These are phyloP conservation scores for Xylaria hypoxylon DNA, from an alignment of 2,329 filamentous ascomycete genomes.

Conservation along the genomic window DNA sequence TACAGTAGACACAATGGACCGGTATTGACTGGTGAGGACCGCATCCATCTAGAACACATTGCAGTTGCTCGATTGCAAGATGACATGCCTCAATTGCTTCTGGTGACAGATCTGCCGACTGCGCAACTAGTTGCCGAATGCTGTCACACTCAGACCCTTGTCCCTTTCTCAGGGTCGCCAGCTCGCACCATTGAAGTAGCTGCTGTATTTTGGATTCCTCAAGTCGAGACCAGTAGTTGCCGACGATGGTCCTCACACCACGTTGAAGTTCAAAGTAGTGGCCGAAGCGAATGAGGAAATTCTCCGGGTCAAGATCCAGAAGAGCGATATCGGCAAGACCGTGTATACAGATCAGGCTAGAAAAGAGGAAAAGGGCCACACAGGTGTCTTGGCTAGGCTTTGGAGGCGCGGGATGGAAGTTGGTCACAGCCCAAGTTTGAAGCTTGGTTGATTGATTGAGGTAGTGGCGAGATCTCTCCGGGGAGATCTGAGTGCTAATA, in stretches of 20 bases:
- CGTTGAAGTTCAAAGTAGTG: constrained; percentile 36
- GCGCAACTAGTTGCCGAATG: constrained; percentile 21
- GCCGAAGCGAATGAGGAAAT: constrained; percentile 32
- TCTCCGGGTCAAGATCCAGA: constrained; percentile 19
- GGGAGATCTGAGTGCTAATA: constrained; percentile 15
- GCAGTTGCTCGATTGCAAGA: constrained; percentile 29
- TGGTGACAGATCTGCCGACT: constrained; percentile 25
- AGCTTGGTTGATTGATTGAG: constrained; percentile 31
- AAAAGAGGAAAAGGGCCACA: constrained; percentile 33
- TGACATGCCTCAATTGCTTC: constrained; percentile 22
- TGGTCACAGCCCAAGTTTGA: constrained; percentile 35
- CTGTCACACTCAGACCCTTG: constrained; percentile 26
- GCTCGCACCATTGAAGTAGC: constrained; percentile 24
- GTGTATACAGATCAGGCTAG: constrained; percentile 27
- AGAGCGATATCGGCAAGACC: constrained; percentile 25
- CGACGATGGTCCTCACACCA: constrained; percentile 24
- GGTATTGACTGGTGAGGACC: constrained; percentile 4
- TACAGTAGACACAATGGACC: constrained; percentile 29
- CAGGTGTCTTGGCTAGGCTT: constrained; percentile 24
- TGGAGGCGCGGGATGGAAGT: constrained; percentile 28
- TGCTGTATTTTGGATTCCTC: constrained; percentile 23
- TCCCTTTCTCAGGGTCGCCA: constrained; percentile 14
- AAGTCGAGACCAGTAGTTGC: constrained; percentile 25
- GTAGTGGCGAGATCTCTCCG: constrained; percentile 23
- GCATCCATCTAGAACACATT: constrained; percentile 31